Percentiles rank a stretch among this genome's conserved stretches.
These are phyloP conservation scores for Uncinocarpus reesii DNA, from an alignment of 2,329 filamentous ascomycete species.

Conservation along the genomic window DNA sequence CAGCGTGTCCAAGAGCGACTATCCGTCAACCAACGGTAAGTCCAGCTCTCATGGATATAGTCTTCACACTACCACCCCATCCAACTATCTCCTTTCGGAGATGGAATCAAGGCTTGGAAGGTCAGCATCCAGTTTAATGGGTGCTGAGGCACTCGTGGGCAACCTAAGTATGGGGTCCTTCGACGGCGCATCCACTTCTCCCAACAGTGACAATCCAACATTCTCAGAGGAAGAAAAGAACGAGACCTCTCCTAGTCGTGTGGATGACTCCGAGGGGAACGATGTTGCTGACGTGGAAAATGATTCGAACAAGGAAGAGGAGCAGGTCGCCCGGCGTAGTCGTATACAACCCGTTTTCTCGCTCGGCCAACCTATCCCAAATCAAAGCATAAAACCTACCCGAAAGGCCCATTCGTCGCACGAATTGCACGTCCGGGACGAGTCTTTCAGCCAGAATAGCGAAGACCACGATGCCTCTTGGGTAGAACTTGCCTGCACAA, in stretches of 20 bases:
- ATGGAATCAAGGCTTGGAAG: slow-evolving; percentile 24
- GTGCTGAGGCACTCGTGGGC: slow-evolving; percentile 39
- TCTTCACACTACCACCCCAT: slow-evolving; percentile 12
- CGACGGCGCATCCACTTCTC: slow-evolving; percentile 25
- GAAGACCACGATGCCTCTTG: neutral
- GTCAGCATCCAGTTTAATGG: slow-evolving; percentile 39
- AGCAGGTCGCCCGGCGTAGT: neutral
- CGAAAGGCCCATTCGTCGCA: neutral
- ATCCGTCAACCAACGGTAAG: slow-evolving; percentile 26
- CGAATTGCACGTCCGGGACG: neutral
- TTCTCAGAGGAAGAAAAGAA: slow-evolving; percentile 14
- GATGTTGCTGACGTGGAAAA: slow-evolving; percentile 9
- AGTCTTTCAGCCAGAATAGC: neutral
- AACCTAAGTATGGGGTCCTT: slow-evolving; percentile 41
- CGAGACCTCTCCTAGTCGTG: neutral
- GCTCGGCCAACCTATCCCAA: neutral
- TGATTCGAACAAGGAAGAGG: neutral
- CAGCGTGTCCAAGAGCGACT: slow-evolving; percentile 23
- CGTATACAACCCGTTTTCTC: slow-evolving; percentile 4
- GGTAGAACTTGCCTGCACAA: slow-evolving; percentile 32
- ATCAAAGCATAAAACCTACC: neutral
- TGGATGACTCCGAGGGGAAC: neutral
- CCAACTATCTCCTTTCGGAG: slow-evolving; percentile 12
- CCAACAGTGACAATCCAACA: slow-evolving; percentile 25
- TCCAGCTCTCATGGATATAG: slow-evolving; percentile 9